phyloP scores from a whole-genome alignment of 345 rosid genomes.

The Microcos paniculata region DNA sequence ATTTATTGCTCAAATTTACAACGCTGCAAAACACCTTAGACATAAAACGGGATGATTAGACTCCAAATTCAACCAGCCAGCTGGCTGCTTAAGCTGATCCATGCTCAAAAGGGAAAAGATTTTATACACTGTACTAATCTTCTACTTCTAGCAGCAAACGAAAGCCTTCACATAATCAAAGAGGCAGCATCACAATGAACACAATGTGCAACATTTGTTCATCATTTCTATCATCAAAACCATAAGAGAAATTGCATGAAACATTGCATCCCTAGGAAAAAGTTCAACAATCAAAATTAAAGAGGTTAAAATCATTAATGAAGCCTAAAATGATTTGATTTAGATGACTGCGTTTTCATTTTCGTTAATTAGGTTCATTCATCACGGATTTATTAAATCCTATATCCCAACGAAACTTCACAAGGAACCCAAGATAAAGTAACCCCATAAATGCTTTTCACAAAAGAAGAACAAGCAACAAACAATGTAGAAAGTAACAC shows the following conservation, averaged over 20 bases:
- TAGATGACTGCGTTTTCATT: background rate
- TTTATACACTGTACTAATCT: background rate
- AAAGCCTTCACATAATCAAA: background rate
- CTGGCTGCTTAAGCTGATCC: background rate
- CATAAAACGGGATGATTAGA: background rate
- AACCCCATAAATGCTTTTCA: background rate
- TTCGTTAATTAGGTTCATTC: background rate
- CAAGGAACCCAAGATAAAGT: background rate
- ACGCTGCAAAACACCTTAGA: background rate
- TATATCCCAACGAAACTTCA: background rate
- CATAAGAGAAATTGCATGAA: background rate
- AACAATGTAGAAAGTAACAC: background rate
- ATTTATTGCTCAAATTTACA: background rate
- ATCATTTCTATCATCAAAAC: background rate
- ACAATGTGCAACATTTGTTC: background rate
- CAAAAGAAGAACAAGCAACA: background rate
- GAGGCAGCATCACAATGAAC: background rate
- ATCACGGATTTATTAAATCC: background rate
- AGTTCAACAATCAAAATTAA: background rate
- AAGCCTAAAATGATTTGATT: background rate
- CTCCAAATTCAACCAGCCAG: background rate
- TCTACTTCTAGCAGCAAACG: background rate
- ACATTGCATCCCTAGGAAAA: background rate
- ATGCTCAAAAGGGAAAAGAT: background rate
- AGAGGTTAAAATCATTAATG: background rate